Evolutionary conservation across 441 rosid species (phyloP).

Genomic region (Euphorbia celastroides): DNA sequence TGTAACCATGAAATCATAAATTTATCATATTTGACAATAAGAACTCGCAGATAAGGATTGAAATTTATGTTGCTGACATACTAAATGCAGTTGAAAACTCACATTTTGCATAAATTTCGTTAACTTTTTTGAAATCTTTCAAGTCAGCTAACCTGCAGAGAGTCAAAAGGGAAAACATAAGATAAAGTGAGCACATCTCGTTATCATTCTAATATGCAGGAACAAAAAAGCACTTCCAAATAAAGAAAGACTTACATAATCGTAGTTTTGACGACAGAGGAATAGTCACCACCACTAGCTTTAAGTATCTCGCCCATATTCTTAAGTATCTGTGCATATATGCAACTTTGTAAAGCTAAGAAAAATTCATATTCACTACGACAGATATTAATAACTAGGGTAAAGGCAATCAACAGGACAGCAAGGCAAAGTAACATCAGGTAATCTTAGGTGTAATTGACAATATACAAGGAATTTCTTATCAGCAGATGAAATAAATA

Average conservation of each 20-base stretch:
- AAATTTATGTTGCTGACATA: not conserved
- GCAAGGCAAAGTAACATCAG: not conserved
- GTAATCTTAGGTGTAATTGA: not conserved
- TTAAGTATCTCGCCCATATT: conserved; percentile 95
- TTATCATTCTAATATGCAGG: conserved; percentile 1
- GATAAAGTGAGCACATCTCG: not conserved
- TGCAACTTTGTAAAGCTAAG: not conserved
- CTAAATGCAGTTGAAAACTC: conserved; percentile 28
- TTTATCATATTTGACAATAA: not conserved
- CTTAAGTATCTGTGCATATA: conserved; percentile 51
- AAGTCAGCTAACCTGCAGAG: conserved; percentile 79
- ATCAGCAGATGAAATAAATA: not conserved
- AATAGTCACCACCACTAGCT: conserved; percentile 75
- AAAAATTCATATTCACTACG: too few relatives aligned
- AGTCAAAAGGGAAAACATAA: not conserved
- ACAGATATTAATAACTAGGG: not conserved
- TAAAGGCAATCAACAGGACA: not conserved
- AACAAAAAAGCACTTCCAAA: not conserved
- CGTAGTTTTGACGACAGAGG: conserved; percentile 85
- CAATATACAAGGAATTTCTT: not conserved
- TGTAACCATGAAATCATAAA: not conserved
- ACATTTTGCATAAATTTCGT: conserved; percentile 93
- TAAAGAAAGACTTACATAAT: conserved; percentile 46
- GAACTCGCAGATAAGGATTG: not conserved
- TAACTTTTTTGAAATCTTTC: conserved; percentile 87